A percentile compares a stretch with the other conserved stretches of the same genome.
phyloP scores from a whole-genome alignment of 257 asterid genomes.

The Nicotiana otophora region DNA sequence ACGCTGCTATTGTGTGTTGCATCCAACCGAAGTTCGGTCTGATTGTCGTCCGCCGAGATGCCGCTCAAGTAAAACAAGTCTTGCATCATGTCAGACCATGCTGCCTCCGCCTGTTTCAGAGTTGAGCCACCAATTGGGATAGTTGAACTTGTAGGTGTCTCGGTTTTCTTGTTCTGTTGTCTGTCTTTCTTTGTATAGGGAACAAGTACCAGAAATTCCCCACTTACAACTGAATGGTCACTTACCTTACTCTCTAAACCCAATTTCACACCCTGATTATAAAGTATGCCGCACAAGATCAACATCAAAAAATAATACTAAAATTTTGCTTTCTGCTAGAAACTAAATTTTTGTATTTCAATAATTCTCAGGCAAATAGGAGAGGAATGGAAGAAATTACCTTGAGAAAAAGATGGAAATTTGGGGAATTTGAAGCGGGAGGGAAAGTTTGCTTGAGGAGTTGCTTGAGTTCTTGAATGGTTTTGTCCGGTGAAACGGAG shows the following conservation, averaged over 20 bases:
- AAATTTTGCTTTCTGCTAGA: not conserved
- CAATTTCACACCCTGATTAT: constrained; percentile 72
- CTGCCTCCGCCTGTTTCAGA: constrained; percentile 50
- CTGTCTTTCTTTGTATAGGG: constrained; percentile 59
- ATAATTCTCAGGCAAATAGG: not conserved
- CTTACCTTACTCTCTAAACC: constrained; percentile 45
- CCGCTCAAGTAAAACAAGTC: constrained; percentile 49
- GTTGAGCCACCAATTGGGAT: constrained; percentile 22
- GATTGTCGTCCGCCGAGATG: constrained; percentile 21
- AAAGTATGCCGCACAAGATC: not conserved
- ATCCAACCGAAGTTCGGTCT: constrained; percentile 22
- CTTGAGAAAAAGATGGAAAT: constrained; percentile 80
- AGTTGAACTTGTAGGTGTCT: constrained; percentile 12
- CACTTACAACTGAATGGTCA: constrained; percentile 34
- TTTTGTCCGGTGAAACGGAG: constrained; percentile 33
- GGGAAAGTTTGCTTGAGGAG: constrained; percentile 42
- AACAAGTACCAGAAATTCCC: constrained; percentile 64
- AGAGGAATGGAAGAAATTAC: constrained; percentile 22
- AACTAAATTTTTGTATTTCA: not conserved
- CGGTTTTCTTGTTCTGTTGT: constrained; percentile 31
- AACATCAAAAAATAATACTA: not conserved
- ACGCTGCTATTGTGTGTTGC: constrained; percentile 15
- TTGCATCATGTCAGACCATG: constrained; percentile 71
- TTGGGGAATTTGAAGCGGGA: constrained; percentile 56
- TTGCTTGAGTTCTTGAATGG: constrained; percentile 57